Conservation (phyloP, 352 stramenopile genomes). For the Phytopythium delawarense region DNA sequence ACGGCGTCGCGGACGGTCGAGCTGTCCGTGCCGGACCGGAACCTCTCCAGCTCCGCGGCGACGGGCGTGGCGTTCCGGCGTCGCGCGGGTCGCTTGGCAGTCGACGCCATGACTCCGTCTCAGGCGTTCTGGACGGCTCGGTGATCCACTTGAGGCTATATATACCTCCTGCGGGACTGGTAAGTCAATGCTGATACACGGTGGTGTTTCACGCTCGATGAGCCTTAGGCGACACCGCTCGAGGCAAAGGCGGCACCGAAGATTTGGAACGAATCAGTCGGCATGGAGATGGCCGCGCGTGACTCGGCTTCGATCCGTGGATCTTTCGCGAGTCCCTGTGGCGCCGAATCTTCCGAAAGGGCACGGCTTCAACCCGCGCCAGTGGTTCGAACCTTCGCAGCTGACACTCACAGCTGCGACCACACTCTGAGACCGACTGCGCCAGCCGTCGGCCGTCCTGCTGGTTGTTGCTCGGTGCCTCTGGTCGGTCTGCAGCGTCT, state of each 20-base stretch:
- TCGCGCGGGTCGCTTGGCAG: not conserved
- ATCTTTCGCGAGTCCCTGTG: conserved; percentile 1
- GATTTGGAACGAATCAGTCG: too few relatives aligned
- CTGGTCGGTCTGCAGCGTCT: not conserved
- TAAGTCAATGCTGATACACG: too few relatives aligned
- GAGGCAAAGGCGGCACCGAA: too few relatives aligned
- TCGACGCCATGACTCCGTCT: not conserved
- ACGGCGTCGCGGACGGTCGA: conserved; percentile 33
- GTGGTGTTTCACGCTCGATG: not conserved
- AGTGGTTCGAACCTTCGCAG: not conserved
- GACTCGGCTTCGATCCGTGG: not conserved
- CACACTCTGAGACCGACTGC: not conserved
- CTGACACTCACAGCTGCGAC: not conserved
- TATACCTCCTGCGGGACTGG: not conserved
- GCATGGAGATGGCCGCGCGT: not conserved
- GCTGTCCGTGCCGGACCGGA: conserved; percentile 28
- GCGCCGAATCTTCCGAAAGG: not conserved
- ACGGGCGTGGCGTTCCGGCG: conserved; percentile 14
- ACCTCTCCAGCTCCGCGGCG: conserved; percentile 33
- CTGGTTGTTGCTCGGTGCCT: not conserved
- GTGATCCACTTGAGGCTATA: not conserved
- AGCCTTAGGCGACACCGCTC: not conserved
- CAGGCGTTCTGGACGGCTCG: not conserved
- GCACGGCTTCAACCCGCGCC: not conserved
- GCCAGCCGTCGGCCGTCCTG: not conserved